phyloP scores from a whole-genome alignment of 352 stramenopile genomes.

The Blastocystis sp. region DNA sequence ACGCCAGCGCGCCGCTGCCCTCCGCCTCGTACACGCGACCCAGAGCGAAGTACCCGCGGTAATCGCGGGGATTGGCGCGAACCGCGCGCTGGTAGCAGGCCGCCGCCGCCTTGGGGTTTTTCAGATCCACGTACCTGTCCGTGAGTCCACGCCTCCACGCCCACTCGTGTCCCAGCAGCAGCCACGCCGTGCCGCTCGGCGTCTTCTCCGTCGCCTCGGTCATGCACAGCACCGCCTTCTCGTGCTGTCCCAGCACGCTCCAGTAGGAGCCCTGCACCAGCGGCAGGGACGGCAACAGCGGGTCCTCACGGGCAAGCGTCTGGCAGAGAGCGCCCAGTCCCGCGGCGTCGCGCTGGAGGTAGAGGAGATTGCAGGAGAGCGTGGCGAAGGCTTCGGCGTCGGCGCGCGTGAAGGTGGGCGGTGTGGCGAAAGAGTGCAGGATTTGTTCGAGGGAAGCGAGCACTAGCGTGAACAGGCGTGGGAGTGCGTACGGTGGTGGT shows the following conservation, averaged over 20 bases:
- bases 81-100: conserved; percentile 10
- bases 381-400: neutral
- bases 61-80: conserved; percentile 11
- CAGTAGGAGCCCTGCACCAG: conserved; percentile 55
- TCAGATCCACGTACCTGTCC: neutral
- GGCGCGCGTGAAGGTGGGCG: neutral
- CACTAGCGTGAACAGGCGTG: neutral
- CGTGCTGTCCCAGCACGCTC: conserved; percentile 50
- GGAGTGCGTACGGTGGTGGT: conserved; percentile 10
- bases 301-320: neutral
- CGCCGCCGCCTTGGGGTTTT: conserved; percentile 6
- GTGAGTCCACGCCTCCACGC: neutral
- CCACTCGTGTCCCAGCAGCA: conserved; percentile 42
- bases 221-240: conserved; percentile 17
- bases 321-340: neutral
- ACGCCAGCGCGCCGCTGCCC: conserved; percentile 14
- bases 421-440: neutral
- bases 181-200: neutral
- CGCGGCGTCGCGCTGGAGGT: neutral
- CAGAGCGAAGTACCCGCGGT: conserved; percentile 46
- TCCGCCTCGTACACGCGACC: conserved; percentile 20
- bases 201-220: neutral
- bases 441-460: neutral
- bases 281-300: neutral
- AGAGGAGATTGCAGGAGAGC: conserved; percentile 49